These are phyloP conservation scores for Alternaria longipes DNA, from an alignment of 2,329 filamentous ascomycete species.

Conservation along the genomic window DNA sequence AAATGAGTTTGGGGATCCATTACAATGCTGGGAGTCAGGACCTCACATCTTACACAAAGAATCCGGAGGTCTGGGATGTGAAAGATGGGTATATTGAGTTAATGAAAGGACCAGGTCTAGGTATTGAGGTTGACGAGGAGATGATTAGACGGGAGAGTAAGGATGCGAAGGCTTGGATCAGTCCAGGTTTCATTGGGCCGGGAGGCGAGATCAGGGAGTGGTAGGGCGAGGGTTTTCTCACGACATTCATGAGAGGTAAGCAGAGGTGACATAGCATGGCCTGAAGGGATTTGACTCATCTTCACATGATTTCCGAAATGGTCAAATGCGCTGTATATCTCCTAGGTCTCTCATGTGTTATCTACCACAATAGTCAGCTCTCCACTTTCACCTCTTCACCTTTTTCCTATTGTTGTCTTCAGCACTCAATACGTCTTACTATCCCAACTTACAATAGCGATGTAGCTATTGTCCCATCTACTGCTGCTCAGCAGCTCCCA, in stretches of 20 bases:
- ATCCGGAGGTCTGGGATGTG: slow-evolving; percentile 72
- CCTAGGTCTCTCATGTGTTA: not conserved
- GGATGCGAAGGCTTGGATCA: slow-evolving; percentile 70
- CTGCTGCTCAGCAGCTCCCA: not conserved
- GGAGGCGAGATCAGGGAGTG: slow-evolving; percentile 74
- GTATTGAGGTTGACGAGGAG: slow-evolving; percentile 75
- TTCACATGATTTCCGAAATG: not conserved
- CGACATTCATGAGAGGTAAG: not conserved
- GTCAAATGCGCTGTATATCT: not conserved
- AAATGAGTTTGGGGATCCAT: slow-evolving; percentile 83
- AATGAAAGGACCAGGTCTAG: slow-evolving; percentile 68
- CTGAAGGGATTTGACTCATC: not conserved
- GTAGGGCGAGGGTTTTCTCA: slow-evolving; percentile 51
- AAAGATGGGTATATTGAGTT: slow-evolving; percentile 71
- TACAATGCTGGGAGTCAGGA: slow-evolving; percentile 66
- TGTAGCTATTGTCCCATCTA: not conserved
- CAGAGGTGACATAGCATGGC: not conserved
- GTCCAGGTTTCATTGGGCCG: slow-evolving; percentile 72
- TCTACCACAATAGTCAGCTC: not conserved
- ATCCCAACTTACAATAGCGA: not conserved
- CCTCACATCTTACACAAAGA: slow-evolving; percentile 69
- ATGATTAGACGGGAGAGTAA: slow-evolving; percentile 68
- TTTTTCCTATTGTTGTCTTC: slow-evolving; percentile 3
- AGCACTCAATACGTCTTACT: not conserved
- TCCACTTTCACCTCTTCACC: not conserved